Base-by-base conservation (phyloP, 805 yeast species). In the Saccharomycopsis synnaedendra region DNA sequence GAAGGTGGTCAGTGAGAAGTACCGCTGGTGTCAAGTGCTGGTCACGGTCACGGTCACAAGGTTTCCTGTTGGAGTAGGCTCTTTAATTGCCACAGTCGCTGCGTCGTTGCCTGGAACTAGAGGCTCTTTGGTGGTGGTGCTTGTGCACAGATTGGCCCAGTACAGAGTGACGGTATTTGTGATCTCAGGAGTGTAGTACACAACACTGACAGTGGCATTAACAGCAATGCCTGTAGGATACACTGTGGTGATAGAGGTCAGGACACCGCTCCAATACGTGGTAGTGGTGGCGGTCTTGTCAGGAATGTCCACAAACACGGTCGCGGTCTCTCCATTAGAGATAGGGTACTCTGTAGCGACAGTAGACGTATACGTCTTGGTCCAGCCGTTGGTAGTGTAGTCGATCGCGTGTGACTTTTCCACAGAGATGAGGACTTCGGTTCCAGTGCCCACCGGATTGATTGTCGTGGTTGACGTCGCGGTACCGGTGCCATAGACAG, bases 401-500 rank as follows among this genome's bases (percentile, higher is more conserved):
- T 35, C 33, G 5, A 34, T 41, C 5, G 11, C 7, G 11, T 31
- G 27, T 11, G 43, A 34, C 5, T n/a, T 7, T 2, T n/a, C 32
- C 19, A 32, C 43, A 8, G 43, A 30, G 27, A 41, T 33, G 29
- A 53, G 39, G 3, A 49, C 42, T n/a, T 30, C 27, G 4, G 41
- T 41, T 29, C 6, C 39, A 41, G 41, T 35, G n/a, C 32, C 44
- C 10, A 19, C 11, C 27, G 51, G 44, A 34, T 8, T 35, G 37
- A 41, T 30, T 5, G 51, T 47, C 4, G 42, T 28, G 42, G 38
- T 38, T 19, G 47, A 44, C 36, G 42, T 44, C 9, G 33, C 19
- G 7, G 28, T 27, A 32, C 42, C 47, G 39, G 45, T 41, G 37
- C 39, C 41, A 29, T 37, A 19, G 37, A 37, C 36, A 42, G 45